Evolutionary conservation across 352 stramenopile genomes (phyloP).

Genomic region (Phytophthora aleatoria): DNA sequence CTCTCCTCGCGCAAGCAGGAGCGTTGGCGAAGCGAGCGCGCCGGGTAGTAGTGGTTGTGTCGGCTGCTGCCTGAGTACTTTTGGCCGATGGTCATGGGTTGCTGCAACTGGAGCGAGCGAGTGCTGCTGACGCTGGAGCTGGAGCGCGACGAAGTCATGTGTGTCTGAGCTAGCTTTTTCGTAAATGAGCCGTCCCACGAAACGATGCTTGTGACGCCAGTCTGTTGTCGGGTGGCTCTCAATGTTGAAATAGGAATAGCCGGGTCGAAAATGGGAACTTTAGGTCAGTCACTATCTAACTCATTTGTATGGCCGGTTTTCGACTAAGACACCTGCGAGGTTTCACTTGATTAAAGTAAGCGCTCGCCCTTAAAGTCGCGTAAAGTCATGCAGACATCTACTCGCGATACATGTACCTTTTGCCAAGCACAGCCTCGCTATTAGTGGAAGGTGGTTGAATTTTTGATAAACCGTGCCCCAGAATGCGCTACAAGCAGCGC

Average conservation of each 20-base stretch:
- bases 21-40: constrained; percentile 22
- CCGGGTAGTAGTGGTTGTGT: constrained; percentile 11
- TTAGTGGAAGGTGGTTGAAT: too few relatives aligned
- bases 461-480: too few relatives aligned
- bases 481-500: too few relatives aligned
- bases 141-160: constrained; percentile 32
- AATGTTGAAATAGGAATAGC: background rate
- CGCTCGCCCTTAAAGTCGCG: too few relatives aligned
- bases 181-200: constrained; percentile 23
- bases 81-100: constrained; percentile 35
- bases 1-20: constrained; percentile 62
- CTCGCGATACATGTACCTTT: too few relatives aligned
- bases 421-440: too few relatives aligned
- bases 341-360: too few relatives aligned
- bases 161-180: constrained; percentile 1
- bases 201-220: constrained; percentile 1
- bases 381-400: too few relatives aligned
- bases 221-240: background rate
- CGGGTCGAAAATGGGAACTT: background rate
- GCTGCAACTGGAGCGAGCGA: constrained; percentile 26
- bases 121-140: constrained; percentile 11
- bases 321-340: too few relatives aligned
- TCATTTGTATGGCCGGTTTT: too few relatives aligned
- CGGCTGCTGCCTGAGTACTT: constrained; percentile 22
- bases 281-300: background rate